Evolutionary conservation across 441 rosid genomes (phyloP).

Genomic region (Populus hybrid): DNA sequence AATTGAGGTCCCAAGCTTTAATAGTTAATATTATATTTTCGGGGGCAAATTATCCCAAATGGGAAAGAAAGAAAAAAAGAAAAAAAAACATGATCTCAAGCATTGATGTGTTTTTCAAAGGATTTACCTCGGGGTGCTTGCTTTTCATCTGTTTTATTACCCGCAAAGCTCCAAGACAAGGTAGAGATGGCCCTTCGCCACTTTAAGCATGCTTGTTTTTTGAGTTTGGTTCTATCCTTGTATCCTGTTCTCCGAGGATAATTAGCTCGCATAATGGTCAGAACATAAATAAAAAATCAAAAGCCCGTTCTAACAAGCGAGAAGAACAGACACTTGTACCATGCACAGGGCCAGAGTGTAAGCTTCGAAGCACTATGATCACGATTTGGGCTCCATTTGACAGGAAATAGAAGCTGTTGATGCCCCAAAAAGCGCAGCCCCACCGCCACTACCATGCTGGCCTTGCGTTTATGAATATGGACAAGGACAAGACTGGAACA

Average conservation of each 20-base stretch:
- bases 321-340: neutral
- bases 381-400: conserved; percentile 11
- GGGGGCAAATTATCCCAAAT: no score
- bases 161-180: no score
- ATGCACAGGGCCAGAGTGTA: neutral
- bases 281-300: neutral
- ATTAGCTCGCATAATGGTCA: neutral
- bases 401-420: neutral
- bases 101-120: no score
- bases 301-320: neutral
- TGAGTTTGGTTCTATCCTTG: no score
- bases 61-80: no score
- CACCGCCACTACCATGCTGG: neutral
- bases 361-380: neutral
- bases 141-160: no score
- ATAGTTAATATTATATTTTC: no score
- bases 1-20: no score
- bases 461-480: neutral
- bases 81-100: no score
- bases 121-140: no score
- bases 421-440: neutral
- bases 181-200: no score
- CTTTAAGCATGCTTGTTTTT: no score
- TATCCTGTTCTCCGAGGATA: neutral
- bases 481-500: neutral